A percentile compares a stretch with the other conserved stretches of the same genome.
Evolutionary conservation across 768 basidiomycete genomes (phyloP).

Genomic region (Mycena albidolilacea): DNA sequence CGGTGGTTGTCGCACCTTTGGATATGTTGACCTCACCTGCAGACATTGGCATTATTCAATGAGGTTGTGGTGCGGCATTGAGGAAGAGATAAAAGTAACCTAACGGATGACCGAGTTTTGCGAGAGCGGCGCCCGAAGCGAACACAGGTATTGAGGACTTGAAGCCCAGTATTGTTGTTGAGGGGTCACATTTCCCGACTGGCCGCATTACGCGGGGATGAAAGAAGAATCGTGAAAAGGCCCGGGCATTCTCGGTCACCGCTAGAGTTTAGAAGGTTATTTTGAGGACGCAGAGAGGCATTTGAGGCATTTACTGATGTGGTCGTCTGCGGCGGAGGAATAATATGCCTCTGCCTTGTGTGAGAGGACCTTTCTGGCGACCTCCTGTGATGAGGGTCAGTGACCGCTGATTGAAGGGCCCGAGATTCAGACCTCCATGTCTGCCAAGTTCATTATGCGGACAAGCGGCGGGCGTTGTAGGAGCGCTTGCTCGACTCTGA

Average conservation of each 20-base stretch:
- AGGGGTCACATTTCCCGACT: slow-evolving; percentile 75
- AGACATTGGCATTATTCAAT: slow-evolving; percentile 6
- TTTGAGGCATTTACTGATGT: slow-evolving; percentile 69
- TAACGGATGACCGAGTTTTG: slow-evolving; percentile 90
- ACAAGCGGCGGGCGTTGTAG: slow-evolving; percentile 74
- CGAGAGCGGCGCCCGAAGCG: slow-evolving; percentile 86
- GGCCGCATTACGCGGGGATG: slow-evolving; percentile 84
- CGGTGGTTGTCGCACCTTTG: slow-evolving; percentile 72
- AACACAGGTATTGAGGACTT: slow-evolving; percentile 84
- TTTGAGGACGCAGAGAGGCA: background rate
- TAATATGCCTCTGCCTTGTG: slow-evolving; percentile 88
- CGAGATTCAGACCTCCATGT: slow-evolving; percentile 77
- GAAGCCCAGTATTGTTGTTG: slow-evolving; percentile 82
- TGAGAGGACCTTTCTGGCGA: slow-evolving; percentile 81
- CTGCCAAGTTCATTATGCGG: slow-evolving; percentile 80
- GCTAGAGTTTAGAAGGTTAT: slow-evolving; percentile 54
- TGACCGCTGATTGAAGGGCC: slow-evolving; percentile 10
- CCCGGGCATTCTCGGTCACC: slow-evolving; percentile 77
- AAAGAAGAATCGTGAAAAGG: slow-evolving; percentile 92
- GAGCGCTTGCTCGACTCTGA: slow-evolving; percentile 75
- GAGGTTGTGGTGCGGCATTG: background rate
- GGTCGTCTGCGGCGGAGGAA: slow-evolving; percentile 89
- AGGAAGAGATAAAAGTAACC: slow-evolving; percentile 50
- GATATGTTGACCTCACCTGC: slow-evolving; percentile 90
- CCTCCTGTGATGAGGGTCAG: slow-evolving; percentile 58